These are phyloP conservation scores for Vanderwaltozyma tropicalis DNA, from an alignment of 805 yeast genomes.

Conservation along the genomic window DNA sequence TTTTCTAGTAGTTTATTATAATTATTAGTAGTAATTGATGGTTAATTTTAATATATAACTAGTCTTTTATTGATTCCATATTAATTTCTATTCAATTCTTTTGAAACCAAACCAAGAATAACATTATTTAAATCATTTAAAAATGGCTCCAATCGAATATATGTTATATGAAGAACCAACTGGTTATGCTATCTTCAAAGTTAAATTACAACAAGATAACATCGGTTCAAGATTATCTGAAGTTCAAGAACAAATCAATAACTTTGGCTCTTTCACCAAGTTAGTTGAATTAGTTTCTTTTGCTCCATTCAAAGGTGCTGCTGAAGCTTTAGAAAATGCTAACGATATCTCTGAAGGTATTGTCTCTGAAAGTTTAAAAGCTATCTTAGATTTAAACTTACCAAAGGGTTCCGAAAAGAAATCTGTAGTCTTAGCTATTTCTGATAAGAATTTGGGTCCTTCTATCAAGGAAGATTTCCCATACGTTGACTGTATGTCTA, in stretches of 20 bases:
- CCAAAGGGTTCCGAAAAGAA: conserved; percentile 64
- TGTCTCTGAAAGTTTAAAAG: conserved; percentile 83
- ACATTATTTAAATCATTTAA: not conserved
- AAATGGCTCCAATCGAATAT: conserved; percentile 73
- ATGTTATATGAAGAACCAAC: conserved; percentile 97
- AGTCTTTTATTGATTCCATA: too few relatives aligned
- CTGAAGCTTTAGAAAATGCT: conserved; percentile 97
- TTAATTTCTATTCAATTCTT: not conserved
- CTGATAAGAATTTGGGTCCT: conserved; percentile 93
- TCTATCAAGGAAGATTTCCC: conserved; percentile 88
- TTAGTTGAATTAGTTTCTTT: conserved; percentile 87
- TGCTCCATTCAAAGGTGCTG: conserved; percentile 98
- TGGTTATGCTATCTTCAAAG: conserved; percentile 95
- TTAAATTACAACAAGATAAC: conserved; percentile 85
- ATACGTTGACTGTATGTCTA: conserved; percentile 78
- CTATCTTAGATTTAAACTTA: conserved; percentile 79
- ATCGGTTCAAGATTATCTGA: conserved; percentile 86
- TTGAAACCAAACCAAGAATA: too few relatives aligned
- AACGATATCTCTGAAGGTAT: conserved; percentile 96
- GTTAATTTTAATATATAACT: too few relatives aligned
- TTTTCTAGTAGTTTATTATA: too few relatives aligned
- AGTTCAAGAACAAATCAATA: conserved; percentile 84
- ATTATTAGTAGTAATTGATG: too few relatives aligned
- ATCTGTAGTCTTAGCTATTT: conserved; percentile 71
- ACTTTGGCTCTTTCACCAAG: conserved; percentile 80